A percentile compares a stretch with the other conserved stretches of the same genome.
Conservation (phyloP, 2,329 filamentous ascomycete genomes). For the Xylaria sp. region DNA sequence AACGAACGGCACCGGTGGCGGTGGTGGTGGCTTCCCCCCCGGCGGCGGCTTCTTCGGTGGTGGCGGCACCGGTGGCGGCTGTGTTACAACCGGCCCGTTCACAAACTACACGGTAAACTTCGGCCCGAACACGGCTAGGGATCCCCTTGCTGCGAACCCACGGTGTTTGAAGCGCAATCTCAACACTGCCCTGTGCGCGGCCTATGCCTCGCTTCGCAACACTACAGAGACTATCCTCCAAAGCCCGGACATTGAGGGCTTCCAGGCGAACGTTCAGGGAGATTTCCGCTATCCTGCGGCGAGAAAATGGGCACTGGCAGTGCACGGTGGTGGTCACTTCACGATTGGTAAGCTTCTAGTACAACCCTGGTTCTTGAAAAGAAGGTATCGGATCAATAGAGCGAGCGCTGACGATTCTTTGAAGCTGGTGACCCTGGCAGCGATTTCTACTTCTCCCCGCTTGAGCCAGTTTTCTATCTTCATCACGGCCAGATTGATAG, state of each 20-base stretch:
- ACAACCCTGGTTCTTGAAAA: too few species aligned
- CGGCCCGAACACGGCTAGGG: slow-evolving; percentile 49
- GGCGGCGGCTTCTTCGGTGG: slow-evolving; percentile 52
- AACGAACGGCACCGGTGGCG: slow-evolving; percentile 39
- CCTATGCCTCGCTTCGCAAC: slow-evolving; percentile 49
- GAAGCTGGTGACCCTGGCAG: slow-evolving; percentile 59
- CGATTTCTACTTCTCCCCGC: slow-evolving; percentile 57
- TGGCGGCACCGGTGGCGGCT: slow-evolving; percentile 64
- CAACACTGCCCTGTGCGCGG: slow-evolving; percentile 49
- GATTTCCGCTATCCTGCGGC: slow-evolving; percentile 49
- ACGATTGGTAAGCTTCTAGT: slow-evolving; percentile 46
- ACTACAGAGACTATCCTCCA: slow-evolving; percentile 54
- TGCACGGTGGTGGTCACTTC: slow-evolving; percentile 53
- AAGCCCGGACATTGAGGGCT: slow-evolving; percentile 51
- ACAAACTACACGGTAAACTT: slow-evolving; percentile 54
- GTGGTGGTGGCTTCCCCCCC: slow-evolving; percentile 10
- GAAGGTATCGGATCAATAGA: too few species aligned
- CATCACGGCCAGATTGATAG: slow-evolving; percentile 61
- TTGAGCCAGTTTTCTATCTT: slow-evolving; percentile 59
- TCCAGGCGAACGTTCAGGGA: slow-evolving; percentile 57
- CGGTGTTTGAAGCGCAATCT: slow-evolving; percentile 58
- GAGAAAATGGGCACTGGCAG: slow-evolving; percentile 44
- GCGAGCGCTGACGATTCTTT: slow-evolving; percentile 15
- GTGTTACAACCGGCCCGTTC: slow-evolving; percentile 60
- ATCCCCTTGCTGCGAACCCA: slow-evolving; percentile 54